Conservation (phyloP, 257 asterid species). For the Solanum tarapatanum region DNA sequence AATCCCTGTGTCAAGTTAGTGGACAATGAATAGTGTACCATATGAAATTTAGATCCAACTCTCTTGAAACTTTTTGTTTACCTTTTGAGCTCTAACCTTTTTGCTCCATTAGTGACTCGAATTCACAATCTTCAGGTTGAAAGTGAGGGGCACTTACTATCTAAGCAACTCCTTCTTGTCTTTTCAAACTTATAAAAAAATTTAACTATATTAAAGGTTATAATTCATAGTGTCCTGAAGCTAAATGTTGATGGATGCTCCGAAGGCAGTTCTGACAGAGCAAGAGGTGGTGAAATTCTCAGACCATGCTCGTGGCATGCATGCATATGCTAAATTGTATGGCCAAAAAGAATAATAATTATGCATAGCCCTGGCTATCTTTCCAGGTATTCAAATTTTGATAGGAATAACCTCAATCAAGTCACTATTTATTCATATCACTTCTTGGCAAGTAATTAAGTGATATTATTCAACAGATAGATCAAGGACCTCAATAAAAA, state of each 20-base stretch:
- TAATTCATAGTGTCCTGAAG: not conserved
- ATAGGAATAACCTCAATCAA: not conserved
- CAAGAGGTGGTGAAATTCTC: not conserved
- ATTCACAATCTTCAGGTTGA: not conserved
- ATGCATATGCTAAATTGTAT: not conserved
- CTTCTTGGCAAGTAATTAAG: not conserved
- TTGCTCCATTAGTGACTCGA: not conserved
- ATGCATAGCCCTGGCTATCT: not conserved
- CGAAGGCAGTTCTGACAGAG: not conserved
- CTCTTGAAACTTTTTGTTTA: not conserved
- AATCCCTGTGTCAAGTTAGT: not conserved
- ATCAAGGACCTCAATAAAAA: not conserved
- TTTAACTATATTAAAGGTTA: too few species aligned
- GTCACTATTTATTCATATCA: not conserved
- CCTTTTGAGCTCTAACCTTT: not conserved
- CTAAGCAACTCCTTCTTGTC: too few species aligned
- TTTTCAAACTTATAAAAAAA: too few species aligned
- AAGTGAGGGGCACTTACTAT: too few species aligned
- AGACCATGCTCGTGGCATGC: not conserved
- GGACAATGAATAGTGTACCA: not conserved
- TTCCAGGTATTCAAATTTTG: not conserved
- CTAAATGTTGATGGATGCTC: not conserved
- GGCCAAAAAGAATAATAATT: not conserved
- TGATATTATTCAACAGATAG: not conserved
- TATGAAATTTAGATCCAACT: not conserved